Conservation (phyloP, 805 yeast genomes). For the Pichia eremophila region DNA sequence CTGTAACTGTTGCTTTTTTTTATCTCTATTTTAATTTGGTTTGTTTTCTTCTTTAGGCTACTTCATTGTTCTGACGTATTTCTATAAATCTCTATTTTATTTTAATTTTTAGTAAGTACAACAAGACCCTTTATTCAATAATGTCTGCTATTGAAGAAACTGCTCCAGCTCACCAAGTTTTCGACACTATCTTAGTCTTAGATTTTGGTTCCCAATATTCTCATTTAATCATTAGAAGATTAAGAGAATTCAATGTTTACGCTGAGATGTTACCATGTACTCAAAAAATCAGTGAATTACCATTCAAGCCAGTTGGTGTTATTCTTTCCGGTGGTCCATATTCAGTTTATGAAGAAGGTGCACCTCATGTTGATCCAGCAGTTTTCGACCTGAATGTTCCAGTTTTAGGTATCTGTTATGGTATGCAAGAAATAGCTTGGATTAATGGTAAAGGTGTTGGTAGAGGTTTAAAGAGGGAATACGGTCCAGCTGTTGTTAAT, state of each 20-base stretch:
- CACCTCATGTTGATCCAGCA: constrained; percentile 96
- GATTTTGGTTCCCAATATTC: constrained; percentile 99
- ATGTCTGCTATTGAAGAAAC: constrained; percentile 16
- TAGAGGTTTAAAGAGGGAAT: constrained; percentile 95
- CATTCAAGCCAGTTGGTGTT: constrained; percentile 94
- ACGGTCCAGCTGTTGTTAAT: constrained; percentile 91
- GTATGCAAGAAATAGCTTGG: constrained; percentile 99
- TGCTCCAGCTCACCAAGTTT: constrained; percentile 70
- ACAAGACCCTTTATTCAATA: background rate
- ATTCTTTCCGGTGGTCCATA: constrained; percentile 96
- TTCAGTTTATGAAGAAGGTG: constrained; percentile 90
- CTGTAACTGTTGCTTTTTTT: too few relatives aligned
- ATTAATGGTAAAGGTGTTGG: constrained; percentile 88
- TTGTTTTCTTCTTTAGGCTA: too few relatives aligned
- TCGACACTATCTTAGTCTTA: constrained; percentile 93
- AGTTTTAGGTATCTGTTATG: constrained; percentile 95
- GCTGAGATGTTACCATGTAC: constrained; percentile 99
- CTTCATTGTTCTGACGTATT: too few relatives aligned
- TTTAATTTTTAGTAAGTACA: too few relatives aligned
- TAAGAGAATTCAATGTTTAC: constrained; percentile 95
- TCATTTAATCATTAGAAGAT: constrained; percentile 91
- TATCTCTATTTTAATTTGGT: too few relatives aligned
- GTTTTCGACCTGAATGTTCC: constrained; percentile 89
- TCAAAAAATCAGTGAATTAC: constrained; percentile 84
- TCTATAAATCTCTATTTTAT: too few relatives aligned